Evolutionary conservation across 768 basidiomycete species (phyloP).

Genomic region (Psilocybe tampanensis): DNA sequence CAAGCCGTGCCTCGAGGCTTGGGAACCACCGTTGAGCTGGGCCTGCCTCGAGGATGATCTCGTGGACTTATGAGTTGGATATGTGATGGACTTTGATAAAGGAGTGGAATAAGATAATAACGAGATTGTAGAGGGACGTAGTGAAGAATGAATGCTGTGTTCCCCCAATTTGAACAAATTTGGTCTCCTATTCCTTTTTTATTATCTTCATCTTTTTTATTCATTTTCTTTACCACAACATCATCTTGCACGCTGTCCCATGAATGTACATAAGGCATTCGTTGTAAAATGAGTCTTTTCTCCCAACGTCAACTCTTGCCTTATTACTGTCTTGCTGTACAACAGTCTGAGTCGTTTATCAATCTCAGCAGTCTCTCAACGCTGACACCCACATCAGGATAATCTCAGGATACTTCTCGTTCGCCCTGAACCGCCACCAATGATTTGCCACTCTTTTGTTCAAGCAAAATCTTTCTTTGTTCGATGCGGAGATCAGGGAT

Average conservation of each 20-base stretch:
- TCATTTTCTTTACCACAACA: background rate
- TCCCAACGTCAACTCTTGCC: no score
- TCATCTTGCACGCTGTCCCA: background rate
- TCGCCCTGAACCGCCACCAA: background rate
- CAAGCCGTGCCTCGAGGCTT: slow-evolving; percentile 8
- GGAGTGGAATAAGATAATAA: slow-evolving; percentile 6
- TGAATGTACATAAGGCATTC: no score
- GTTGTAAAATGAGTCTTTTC: no score
- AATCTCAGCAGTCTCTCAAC: background rate
- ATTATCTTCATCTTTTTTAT: background rate
- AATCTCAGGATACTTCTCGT: background rate
- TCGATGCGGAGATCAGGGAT: background rate
- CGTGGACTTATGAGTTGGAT: background rate
- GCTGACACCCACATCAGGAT: background rate
- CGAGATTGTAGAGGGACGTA: background rate
- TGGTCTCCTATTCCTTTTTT: slow-evolving; percentile 1
- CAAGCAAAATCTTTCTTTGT: background rate
- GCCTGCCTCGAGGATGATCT: slow-evolving; percentile 15
- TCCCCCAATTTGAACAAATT: background rate
- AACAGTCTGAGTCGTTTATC: no score
- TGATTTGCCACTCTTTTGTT: background rate
- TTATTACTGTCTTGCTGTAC: no score
- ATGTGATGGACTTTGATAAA: slow-evolving; percentile 2
- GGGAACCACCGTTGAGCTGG: background rate
- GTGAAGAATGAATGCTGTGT: slow-evolving; percentile 3